Evolutionary conservation across 805 yeast species (phyloP).

Genomic region (Lipomyces kockii): DNA sequence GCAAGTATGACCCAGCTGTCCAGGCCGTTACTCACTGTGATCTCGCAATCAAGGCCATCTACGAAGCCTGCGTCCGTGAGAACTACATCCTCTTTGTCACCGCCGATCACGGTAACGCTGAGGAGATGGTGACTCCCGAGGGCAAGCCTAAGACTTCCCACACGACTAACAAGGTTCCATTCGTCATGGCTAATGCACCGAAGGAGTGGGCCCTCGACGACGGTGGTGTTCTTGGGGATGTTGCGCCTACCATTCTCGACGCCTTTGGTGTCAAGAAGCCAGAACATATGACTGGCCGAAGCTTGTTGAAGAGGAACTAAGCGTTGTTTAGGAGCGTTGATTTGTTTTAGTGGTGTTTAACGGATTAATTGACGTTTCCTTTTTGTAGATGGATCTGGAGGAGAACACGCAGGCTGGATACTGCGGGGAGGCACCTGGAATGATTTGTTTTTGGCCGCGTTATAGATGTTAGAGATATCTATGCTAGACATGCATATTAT

Average conservation of each 20-base stretch:
- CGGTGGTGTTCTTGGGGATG: slow-evolving; percentile 39
- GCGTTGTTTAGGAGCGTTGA: neutral
- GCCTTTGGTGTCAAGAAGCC: slow-evolving; percentile 37
- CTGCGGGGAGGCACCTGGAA: neutral
- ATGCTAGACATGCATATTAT: neutral
- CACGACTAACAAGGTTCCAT: slow-evolving; percentile 38
- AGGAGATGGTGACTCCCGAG: slow-evolving; percentile 38
- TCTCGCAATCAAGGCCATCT: slow-evolving; percentile 34
- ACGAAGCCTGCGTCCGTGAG: slow-evolving; percentile 33
- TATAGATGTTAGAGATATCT: neutral
- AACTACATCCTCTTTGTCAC: slow-evolving; percentile 36
- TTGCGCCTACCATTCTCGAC: slow-evolving; percentile 38
- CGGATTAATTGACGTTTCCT: neutral
- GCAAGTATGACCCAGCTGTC: slow-evolving; percentile 38
- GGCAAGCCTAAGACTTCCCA: slow-evolving; percentile 39
- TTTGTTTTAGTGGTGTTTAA: neutral
- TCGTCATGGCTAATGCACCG: slow-evolving; percentile 39
- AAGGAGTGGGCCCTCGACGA: slow-evolving; percentile 30
- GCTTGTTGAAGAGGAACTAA: slow-evolving; percentile 24
- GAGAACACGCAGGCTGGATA: neutral
- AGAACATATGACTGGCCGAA: slow-evolving; percentile 37
- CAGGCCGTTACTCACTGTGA: slow-evolving; percentile 38
- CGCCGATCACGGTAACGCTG: slow-evolving; percentile 40
- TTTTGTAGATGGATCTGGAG: neutral
- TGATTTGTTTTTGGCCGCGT: neutral